Evolutionary conservation across 108 stramenopile species (phyloP).

Genomic region (Conticribra weissflogii): DNA sequence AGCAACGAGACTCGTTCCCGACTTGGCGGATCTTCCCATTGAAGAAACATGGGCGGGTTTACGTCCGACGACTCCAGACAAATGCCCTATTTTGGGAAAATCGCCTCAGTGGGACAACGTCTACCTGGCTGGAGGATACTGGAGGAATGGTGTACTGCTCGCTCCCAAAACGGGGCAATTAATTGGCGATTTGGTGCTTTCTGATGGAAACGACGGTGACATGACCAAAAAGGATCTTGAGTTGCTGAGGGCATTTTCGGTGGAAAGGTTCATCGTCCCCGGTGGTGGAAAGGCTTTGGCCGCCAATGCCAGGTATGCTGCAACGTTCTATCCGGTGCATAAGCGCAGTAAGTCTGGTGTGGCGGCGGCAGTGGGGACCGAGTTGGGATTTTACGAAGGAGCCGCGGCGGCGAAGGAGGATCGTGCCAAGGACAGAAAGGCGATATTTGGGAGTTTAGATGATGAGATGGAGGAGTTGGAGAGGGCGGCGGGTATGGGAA

Average conservation of each 20-base stretch:
- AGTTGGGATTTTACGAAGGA: constrained; percentile 85
- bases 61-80: constrained; percentile 93
- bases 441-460: constrained; percentile 50
- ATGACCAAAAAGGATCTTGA: constrained; percentile 49
- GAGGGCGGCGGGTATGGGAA: constrained; percentile 66
- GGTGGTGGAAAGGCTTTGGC: constrained; percentile 66
- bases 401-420: constrained; percentile 74
- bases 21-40: constrained; percentile 73
- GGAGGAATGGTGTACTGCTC: constrained; percentile 93
- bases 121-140: constrained; percentile 91
- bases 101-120: constrained; percentile 81
- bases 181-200: constrained; percentile 44
- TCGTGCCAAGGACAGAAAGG: constrained; percentile 60
- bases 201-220: constrained; percentile 22
- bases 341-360: constrained; percentile 62
- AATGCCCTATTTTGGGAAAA: constrained; percentile 86
- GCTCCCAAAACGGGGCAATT: constrained; percentile 89
- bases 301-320: constrained; percentile 78
- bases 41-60: constrained; percentile 95
- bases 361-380: constrained; percentile 81
- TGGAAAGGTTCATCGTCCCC: constrained; percentile 78
- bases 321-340: constrained; percentile 82
- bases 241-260: constrained; percentile 71
- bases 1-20: constrained; percentile 78
- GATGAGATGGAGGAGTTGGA: constrained; percentile 65